These are phyloP conservation scores for Mycosphaerelloides madeirae DNA, from an alignment of 2,329 filamentous ascomycete genomes.

Conservation along the genomic window DNA sequence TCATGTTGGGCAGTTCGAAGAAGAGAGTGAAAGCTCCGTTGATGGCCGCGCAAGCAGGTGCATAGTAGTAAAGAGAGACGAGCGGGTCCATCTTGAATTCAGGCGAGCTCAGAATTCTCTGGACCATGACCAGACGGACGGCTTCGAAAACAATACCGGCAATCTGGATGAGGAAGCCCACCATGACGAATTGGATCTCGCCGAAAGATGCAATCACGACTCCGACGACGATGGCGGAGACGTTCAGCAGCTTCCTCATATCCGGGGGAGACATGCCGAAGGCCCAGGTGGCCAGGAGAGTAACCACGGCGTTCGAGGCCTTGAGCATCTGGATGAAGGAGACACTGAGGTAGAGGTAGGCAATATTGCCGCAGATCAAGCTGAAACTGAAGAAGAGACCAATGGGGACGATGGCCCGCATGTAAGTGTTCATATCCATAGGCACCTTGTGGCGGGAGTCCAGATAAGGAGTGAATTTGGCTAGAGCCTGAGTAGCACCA, in stretches of 20 bases:
- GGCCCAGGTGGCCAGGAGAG: conserved; percentile 81
- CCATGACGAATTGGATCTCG: conserved; percentile 86
- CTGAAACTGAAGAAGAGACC: conserved; percentile 93
- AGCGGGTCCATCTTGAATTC: conserved; percentile 92
- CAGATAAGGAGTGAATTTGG: conserved; percentile 81
- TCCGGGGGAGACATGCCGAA: conserved; percentile 81
- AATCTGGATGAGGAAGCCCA: conserved; percentile 70
- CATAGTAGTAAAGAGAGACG: conserved; percentile 89
- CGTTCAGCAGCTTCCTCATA: conserved; percentile 82
- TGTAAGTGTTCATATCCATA: conserved; percentile 91
- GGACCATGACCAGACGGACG: conserved; percentile 76
- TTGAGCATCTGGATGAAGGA: conserved; percentile 99
- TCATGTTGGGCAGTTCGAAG: conserved; percentile 67
- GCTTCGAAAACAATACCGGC: conserved; percentile 78
- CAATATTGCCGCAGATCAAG: conserved; percentile 93
- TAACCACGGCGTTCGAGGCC: conserved; percentile 92
- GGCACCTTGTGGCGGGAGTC: conserved; percentile 94
- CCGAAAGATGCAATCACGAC: conserved; percentile 91
- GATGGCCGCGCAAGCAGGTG: conserved; percentile 76
- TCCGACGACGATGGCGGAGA: conserved; percentile 89
- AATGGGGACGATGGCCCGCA: conserved; percentile 90
- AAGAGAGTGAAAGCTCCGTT: conserved; percentile 70
- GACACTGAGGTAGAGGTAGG: conserved; percentile 91
- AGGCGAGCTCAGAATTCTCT: conserved; percentile 71
- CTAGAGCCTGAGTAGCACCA: conserved; percentile 87